Evolutionary conservation across 2,329 filamentous ascomycete genomes (phyloP).

Genomic region (Aspergillus proliferans): DNA sequence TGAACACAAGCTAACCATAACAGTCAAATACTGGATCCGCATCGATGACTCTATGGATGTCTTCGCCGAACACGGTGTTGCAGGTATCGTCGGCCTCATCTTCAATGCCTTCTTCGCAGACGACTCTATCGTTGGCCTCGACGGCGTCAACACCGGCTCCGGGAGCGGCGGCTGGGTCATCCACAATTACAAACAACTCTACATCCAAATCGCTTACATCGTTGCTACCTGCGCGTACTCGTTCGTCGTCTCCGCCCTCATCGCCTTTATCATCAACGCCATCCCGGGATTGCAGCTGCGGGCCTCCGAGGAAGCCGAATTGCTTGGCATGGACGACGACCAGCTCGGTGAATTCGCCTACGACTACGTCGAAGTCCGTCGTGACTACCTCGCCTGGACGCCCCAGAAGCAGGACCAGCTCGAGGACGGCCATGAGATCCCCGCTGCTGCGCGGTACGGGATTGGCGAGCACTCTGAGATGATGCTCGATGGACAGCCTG

Average conservation of each 20-base stretch:
- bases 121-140: constrained; percentile 66
- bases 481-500: constrained; percentile 52
- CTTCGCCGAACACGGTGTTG: constrained; percentile 82
- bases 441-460: constrained; percentile 55
- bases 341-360: constrained; percentile 48
- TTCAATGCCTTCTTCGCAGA: constrained; percentile 72
- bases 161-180: constrained; percentile 62
- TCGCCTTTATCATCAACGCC: constrained; percentile 65
- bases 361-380: constrained; percentile 47
- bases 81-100: constrained; percentile 73
- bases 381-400: constrained; percentile 48
- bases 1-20: constrained; percentile 5
- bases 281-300: constrained; percentile 65
- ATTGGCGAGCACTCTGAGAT: constrained; percentile 55
- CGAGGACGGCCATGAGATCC: constrained; percentile 48
- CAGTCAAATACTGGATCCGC: constrained; percentile 66
- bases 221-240: constrained; percentile 60
- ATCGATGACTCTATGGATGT: constrained; percentile 86
- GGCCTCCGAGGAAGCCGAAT: constrained; percentile 60
- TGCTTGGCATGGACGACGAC: constrained; percentile 56
- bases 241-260: constrained; percentile 61
- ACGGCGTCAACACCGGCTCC: constrained; percentile 53
- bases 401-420: constrained; percentile 39
- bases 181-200: constrained; percentile 64
- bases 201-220: constrained; percentile 64